Evolutionary conservation across 2,329 filamentous ascomycete species (phyloP), one percentile per base, ranked within the genome.

Genomic region (Diplodia intermedia): DNA sequence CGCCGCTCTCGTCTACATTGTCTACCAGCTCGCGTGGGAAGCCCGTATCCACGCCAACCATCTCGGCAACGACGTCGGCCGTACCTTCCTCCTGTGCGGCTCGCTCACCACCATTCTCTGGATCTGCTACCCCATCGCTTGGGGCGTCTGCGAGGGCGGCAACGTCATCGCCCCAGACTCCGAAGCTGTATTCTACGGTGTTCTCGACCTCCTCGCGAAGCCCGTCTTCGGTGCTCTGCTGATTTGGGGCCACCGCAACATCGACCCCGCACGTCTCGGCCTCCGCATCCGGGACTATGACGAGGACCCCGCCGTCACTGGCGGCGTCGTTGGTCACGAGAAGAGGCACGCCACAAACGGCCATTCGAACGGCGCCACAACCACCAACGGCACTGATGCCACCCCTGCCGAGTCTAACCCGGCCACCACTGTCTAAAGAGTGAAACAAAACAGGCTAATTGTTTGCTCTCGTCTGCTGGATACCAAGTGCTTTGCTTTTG

Each of bases 101-200:
- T 79, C 81, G 1, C 80, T 86, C 70, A 89, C 87, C n/a, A 77
- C 86, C 26, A 78, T 87, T 72, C 78, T 90, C 38, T 90, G 88
- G 88, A 85, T 87, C 71, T 73, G 89, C 31, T 91, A 91, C 76
- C 89, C 89, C 0, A 84, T 89, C 69, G 83, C 85, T 26, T 90
- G 88, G 87, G 88, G 87, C 67, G 72, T 90, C 2, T 82, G 79
- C 53, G 88, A 90, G 76, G 88, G 88, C 38, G 88, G 87, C 12
- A 90, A 90, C 71, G 78, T 89, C 70, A 89, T 91, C 62, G 78
- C 88, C 2, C 86, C 88, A 0, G 89, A 91, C 73, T 86, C 86
- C 0, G 89, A 91, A 74, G 87, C 88, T 12, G 79, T 90, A 69
- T 90, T 91, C 75, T 92, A 91, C 73, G 88, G 89, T 52, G 79